Percentiles rank a stretch among this genome's conserved stretches.
phyloP scores from a whole-genome alignment of 2,329 filamentous ascomycete species.

The Alternaria sp. region DNA sequence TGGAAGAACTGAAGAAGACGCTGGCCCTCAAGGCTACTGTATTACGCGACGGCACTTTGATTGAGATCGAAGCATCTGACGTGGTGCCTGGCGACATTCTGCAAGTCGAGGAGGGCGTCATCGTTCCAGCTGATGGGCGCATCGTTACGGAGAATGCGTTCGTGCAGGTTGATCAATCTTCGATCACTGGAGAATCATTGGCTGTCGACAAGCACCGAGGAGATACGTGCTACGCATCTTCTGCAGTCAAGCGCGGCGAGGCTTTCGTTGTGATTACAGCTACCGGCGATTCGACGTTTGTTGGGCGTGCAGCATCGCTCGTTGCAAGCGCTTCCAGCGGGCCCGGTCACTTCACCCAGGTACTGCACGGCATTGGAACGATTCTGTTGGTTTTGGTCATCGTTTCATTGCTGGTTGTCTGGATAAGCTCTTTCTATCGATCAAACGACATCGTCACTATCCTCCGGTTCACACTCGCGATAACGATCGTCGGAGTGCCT shows the following conservation, averaged over 20 bases:
- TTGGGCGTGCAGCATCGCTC: conserved; percentile 85
- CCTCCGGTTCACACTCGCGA: conserved; percentile 83
- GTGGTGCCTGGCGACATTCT: conserved; percentile 91
- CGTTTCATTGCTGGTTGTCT: conserved; percentile 80
- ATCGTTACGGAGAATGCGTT: conserved; percentile 84
- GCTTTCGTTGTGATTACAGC: conserved; percentile 81
- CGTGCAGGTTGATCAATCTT: conserved; percentile 89
- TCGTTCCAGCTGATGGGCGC: conserved; percentile 86
- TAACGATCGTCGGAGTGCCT: conserved; percentile 90
- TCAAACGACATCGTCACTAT: conserved; percentile 81
- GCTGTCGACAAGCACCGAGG: conserved; percentile 86
- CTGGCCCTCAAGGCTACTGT: conserved; percentile 87
- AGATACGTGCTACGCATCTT: conserved; percentile 84
- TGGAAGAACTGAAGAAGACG: conserved; percentile 90
- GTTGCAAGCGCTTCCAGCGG: conserved; percentile 77
- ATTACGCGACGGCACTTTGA: conserved; percentile 77
- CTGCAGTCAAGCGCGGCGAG: conserved; percentile 88
- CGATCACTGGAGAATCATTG: conserved; percentile 90
- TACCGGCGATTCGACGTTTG: conserved; percentile 89
- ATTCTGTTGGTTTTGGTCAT: conserved; percentile 81
- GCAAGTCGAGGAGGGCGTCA: conserved; percentile 88
- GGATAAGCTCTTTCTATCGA: conserved; percentile 87
- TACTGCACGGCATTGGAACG: conserved; percentile 85
- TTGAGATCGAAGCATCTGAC: conserved; percentile 81
- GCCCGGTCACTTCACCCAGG: conserved; percentile 87